Conservation (phyloP, 306 rosid genomes). For the Hylodesmum podocarpum region DNA sequence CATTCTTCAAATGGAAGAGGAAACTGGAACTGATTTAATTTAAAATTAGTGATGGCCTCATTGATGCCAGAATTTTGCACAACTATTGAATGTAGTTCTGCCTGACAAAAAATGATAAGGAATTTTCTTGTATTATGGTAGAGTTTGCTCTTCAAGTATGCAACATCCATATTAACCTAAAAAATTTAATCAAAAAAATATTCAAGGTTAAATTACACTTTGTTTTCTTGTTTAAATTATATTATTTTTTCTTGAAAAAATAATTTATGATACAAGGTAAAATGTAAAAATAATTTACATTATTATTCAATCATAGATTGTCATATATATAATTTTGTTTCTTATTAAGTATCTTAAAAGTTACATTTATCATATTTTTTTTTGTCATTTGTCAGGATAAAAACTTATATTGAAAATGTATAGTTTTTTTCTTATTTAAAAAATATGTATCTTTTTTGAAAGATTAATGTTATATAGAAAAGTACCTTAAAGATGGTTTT, state of each 20-base stretch:
- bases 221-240: background rate
- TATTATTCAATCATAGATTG: too few relatives aligned
- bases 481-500: background rate
- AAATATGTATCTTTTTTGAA: background rate
- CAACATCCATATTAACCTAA: constrained; percentile 8
- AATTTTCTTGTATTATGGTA: constrained; percentile 7
- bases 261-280: too few relatives aligned
- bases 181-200: background rate
- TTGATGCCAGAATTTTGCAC: constrained; percentile 16
- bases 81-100: constrained; percentile 18
- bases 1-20: constrained; percentile 71
- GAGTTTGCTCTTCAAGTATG: constrained; percentile 1
- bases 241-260: background rate
- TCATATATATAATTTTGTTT: too few relatives aligned
- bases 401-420: background rate
- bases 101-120: constrained; percentile 4
- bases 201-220: background rate
- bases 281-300: too few relatives aligned
- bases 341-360: too few relatives aligned
- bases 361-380: too few relatives aligned
- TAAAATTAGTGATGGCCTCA: background rate
- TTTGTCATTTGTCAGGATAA: background rate
- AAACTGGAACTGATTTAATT: constrained; percentile 57
- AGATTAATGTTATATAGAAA: background rate
- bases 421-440: background rate